These are phyloP conservation scores for Dioscorea dumetorum DNA, from an alignment of 106 monocot species.

Conservation along the genomic window DNA sequence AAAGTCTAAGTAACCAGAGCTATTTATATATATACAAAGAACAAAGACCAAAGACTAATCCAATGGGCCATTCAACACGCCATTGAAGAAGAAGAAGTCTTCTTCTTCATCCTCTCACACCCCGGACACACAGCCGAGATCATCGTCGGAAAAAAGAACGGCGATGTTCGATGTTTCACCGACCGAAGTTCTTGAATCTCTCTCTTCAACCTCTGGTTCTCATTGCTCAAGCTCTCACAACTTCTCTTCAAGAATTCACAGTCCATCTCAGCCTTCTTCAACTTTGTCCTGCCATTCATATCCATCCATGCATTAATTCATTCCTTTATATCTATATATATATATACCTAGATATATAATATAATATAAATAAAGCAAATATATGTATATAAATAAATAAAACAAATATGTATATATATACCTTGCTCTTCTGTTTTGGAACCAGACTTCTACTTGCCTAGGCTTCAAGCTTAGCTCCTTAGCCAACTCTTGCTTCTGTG, in stretches of 20 bases:
- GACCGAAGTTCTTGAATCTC: slow-evolving; percentile 17
- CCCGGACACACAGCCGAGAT: background rate
- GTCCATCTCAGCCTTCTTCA: slow-evolving; percentile 24
- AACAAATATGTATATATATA: background rate
- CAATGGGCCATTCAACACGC: background rate
- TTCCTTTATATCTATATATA: background rate
- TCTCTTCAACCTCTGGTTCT: slow-evolving; percentile 14
- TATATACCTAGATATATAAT: background rate
- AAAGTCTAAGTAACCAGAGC: background rate
- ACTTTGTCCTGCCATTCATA: slow-evolving; percentile 13
- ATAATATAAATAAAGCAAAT: background rate
- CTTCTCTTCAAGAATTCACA: slow-evolving; percentile 21
- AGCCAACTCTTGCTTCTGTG: slow-evolving; percentile 11
- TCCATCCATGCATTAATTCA: no score
- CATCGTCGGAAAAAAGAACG: background rate
- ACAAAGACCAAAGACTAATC: background rate
- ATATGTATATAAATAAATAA: background rate
- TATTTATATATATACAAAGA: background rate
- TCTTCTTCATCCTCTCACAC: background rate
- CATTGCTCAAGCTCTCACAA: slow-evolving; percentile 20
- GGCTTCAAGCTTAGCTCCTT: slow-evolving; percentile 2
- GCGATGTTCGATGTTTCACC: background rate
- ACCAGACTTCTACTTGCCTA: slow-evolving; percentile 20
- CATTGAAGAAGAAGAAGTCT: background rate
- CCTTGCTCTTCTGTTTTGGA: slow-evolving; percentile 21